Base-by-base conservation (phyloP, 371 early-diverging fungal genomes). In the Blakeslea trispora region DNA sequence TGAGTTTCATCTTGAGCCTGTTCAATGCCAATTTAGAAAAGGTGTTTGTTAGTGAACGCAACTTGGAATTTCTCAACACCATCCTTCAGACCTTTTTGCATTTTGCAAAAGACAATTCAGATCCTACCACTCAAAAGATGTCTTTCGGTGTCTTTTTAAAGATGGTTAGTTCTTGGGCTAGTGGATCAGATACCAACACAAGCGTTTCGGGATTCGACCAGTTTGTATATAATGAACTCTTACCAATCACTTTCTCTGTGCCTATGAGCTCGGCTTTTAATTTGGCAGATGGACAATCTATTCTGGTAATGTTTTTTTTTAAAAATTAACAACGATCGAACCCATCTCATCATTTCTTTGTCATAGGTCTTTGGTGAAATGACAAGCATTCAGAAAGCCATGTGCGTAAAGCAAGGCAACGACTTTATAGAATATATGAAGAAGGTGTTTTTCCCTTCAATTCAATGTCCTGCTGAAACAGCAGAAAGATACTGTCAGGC, bases 101-200 rank as follows among this genome's bases (percentile, higher is more conserved):
- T 62, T 91, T 85, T 57, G 88, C 89, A 17, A 83, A 80, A 48
- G 93, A 94, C 53, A 70, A 81, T 22, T 75, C 81, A 8, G 93
- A 90, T 55, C 77, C 87, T 8, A 74, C 84, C 22, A 78, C 84
- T 13, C 91, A 94, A 70, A 93, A 91, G 62, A 76, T 89, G 69
- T 91, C 95, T 0, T 90, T 95, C 63, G 88, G 86, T 35, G 83
- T 93, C 3, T 72, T 96, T 44, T 60, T 86, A 50, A 93, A 89
- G 70, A 87, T 91, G 57, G 83, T 93, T 19, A 76, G 81, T 46
- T 71, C 88, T 1, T 97, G 92, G 95, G 92, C 89, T 40, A 75
- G 71, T 57, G 62, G 68, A 47, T 45, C 66, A 48, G 58, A 68
- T 57, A 24, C 48, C 35, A 31, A 43, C 5, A 35, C 34, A 11